A percentile compares a stretch with the other conserved stretches of the same genome.
Conservation (phyloP, 331 rosid genomes). For the Phaseolus coccineus region DNA sequence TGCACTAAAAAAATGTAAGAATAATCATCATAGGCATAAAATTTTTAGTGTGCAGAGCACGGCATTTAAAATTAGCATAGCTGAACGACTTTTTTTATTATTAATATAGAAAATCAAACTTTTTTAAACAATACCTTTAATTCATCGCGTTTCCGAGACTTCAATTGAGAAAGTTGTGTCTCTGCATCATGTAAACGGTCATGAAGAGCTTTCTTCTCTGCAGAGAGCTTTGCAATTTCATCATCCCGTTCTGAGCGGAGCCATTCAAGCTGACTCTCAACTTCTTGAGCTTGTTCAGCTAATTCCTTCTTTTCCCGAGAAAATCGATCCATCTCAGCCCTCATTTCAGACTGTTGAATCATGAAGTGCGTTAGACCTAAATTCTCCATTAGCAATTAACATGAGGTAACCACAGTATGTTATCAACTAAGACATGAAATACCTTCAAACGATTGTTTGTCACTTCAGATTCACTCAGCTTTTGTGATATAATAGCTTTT, state of each 20-base stretch:
- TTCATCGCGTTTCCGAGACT: conserved; percentile 96
- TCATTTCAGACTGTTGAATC: conserved; percentile 92
- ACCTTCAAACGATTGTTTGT: conserved; percentile 85
- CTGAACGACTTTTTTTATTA: not conserved
- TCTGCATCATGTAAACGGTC: conserved; percentile 96
- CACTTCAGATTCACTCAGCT: conserved; percentile 86
- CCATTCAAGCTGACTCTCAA: conserved; percentile 99
- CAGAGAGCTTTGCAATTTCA: conserved; percentile 67
- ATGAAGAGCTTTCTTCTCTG: conserved; percentile 90
- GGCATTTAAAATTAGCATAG: conserved; percentile 34
- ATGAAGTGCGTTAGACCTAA: conserved; percentile 56
- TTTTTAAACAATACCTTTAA: conserved; percentile 67
- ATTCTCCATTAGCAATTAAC: conserved; percentile 51
- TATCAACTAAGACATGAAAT: conserved; percentile 61
- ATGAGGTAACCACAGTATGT: conserved; percentile 52
- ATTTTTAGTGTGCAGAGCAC: not conserved
- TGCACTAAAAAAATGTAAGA: conserved; percentile 14
- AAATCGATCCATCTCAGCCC: conserved; percentile 81
- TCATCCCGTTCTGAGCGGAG: conserved; percentile 96
- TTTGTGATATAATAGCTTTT: conserved; percentile 68
- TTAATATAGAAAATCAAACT: conserved; percentile 14
- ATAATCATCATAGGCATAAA: not conserved
- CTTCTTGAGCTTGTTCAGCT: conserved; percentile 76
- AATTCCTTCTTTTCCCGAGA: conserved; percentile 91
- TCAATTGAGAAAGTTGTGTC: conserved; percentile 81